phyloP scores from a whole-genome alignment of 2,329 filamentous ascomycete species.

The Fusarium dlaminii region DNA sequence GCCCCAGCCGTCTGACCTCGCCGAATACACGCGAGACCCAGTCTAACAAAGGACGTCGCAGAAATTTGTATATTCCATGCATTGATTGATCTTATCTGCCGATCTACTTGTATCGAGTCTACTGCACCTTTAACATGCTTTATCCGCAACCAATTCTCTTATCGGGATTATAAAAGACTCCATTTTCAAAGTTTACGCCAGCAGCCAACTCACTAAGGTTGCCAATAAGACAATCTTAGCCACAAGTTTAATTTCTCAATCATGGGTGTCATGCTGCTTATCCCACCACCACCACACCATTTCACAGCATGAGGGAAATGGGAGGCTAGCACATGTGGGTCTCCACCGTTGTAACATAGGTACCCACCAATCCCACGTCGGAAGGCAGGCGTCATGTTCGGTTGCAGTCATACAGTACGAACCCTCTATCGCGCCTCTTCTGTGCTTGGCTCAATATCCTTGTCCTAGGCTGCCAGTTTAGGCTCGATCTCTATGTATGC shows the following conservation, averaged over 20 bases:
- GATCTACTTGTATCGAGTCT: not conserved
- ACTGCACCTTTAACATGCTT: not conserved
- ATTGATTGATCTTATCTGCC: not conserved
- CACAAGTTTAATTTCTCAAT: constrained; percentile 34
- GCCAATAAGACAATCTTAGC: constrained; percentile 22
- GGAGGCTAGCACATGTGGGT: constrained; percentile 30
- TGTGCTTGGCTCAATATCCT: constrained; percentile 26
- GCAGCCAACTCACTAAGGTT: not conserved
- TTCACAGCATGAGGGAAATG: constrained; percentile 10
- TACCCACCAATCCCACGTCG: constrained; percentile 35
- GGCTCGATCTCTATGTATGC: constrained; percentile 1
- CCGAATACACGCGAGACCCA: not conserved
- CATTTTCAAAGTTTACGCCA: constrained; percentile 11
- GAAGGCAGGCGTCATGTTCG: constrained; percentile 25
- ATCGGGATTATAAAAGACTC: not conserved
- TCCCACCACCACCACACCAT: constrained; percentile 22
- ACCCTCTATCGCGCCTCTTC: constrained; percentile 26
- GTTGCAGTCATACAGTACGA: constrained; percentile 28
- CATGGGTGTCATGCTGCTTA: constrained; percentile 19
- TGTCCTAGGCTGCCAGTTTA: constrained; percentile 9
- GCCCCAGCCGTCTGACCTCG: constrained; percentile 2
- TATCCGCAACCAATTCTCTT: not conserved
- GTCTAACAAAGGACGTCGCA: constrained; percentile 10
- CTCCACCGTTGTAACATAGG: constrained; percentile 17
- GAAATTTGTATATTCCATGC: constrained; percentile 4